phyloP scores from a whole-genome alignment of 257 asterid genomes.

The Striga asiatica region DNA sequence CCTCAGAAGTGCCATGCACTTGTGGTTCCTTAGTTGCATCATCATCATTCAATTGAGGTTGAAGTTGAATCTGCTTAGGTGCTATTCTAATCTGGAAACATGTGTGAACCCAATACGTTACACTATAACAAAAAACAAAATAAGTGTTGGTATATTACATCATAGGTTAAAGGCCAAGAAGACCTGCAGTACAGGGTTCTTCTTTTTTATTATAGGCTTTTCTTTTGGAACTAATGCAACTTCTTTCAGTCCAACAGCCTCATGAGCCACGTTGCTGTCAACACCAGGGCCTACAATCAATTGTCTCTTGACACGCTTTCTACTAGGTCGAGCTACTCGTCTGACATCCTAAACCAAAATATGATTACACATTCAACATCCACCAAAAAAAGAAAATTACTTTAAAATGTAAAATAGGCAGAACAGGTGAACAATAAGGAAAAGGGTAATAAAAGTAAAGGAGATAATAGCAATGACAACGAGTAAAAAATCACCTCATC shows the following conservation, averaged over 20 bases:
- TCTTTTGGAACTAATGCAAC: constrained; percentile 75
- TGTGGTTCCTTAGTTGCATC: constrained; percentile 21
- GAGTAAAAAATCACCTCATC: constrained; percentile 53
- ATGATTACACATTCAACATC: constrained; percentile 14
- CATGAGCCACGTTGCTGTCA: constrained; percentile 73
- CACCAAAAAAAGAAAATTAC: neutral
- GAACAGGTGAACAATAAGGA: neutral
- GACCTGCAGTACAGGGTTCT: constrained; percentile 69
- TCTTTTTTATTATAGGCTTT: constrained; percentile 66
- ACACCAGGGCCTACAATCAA: constrained; percentile 82
- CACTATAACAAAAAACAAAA: constrained; percentile 6
- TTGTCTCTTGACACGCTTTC: constrained; percentile 58
- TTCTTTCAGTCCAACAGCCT: constrained; percentile 80
- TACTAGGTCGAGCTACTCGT: constrained; percentile 29
- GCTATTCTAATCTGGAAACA: constrained; percentile 65
- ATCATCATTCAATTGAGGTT: constrained; percentile 34
- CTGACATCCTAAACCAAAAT: constrained; percentile 40
- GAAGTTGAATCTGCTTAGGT: constrained; percentile 54
- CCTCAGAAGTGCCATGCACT: constrained; percentile 23
- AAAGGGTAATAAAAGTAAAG: neutral
- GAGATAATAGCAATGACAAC: constrained; percentile 8
- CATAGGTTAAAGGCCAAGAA: constrained; percentile 14
- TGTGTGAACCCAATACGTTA: constrained; percentile 8
- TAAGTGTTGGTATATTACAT: neutral
- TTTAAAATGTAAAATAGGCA: neutral